Conservation (phyloP, 805 yeast species). For the Debaryomyces castellii region DNA sequence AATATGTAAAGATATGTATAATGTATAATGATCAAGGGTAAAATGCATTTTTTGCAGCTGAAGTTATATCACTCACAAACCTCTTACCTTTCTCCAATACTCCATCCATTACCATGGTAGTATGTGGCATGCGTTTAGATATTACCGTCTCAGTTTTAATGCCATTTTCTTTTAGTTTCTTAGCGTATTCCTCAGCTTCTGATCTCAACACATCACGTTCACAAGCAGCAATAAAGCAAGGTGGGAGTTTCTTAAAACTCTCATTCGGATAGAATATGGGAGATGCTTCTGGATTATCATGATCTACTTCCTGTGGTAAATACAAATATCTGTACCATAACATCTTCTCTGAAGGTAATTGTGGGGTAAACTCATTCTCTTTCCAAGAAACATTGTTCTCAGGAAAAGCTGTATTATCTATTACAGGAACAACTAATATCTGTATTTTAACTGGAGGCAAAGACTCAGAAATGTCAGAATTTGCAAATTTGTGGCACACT, state of each 20-base stretch:
- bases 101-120: slow-evolving; percentile 50
- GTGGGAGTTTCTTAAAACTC: slow-evolving; percentile 38
- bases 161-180: slow-evolving; percentile 38
- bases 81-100: slow-evolving; percentile 33
- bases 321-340: slow-evolving; percentile 44
- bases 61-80: slow-evolving; percentile 28
- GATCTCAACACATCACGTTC: slow-evolving; percentile 45
- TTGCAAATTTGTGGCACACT: slow-evolving; percentile 30
- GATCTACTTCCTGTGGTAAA: slow-evolving; percentile 30
- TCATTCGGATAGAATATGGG: slow-evolving; percentile 42
- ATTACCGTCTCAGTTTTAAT: slow-evolving; percentile 29
- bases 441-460: slow-evolving; percentile 39
- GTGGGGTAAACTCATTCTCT: slow-evolving; percentile 39
- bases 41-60: slow-evolving; percentile 29
- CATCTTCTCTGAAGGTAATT: slow-evolving; percentile 46
- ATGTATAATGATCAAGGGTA: neutral
- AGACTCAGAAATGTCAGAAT: slow-evolving; percentile 15
- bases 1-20: slow-evolving; percentile 53
- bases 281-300: slow-evolving; percentile 34
- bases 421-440: slow-evolving; percentile 44
- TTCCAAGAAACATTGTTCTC: slow-evolving; percentile 37
- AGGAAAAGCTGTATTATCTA: slow-evolving; percentile 40
- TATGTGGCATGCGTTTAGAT: slow-evolving; percentile 46
- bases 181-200: slow-evolving; percentile 44
- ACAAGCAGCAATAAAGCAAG: slow-evolving; percentile 41